Percentiles rank a stretch among this genome's conserved stretches.
Conservation (phyloP, 1,284 basidiomycete genomes). For the Cutaneotrichosporon sp. region DNA sequence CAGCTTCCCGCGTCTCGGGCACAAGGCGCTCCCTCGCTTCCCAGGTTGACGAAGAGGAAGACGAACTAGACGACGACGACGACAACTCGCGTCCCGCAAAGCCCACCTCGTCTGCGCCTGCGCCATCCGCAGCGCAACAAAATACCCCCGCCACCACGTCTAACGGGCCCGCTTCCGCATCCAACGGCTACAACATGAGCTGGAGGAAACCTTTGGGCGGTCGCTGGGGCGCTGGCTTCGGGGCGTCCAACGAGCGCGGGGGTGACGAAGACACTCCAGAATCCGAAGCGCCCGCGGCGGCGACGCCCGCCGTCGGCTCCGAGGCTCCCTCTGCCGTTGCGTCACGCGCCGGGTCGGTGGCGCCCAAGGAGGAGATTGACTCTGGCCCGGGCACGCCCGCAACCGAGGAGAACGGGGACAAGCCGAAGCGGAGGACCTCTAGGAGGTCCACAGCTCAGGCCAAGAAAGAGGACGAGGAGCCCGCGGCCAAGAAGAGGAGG, state of each 20-base stretch:
- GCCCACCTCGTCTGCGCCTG: not conserved
- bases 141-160: not conserved
- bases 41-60: slow-evolving; percentile 23
- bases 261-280: slow-evolving; percentile 30
- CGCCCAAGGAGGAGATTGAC: slow-evolving; percentile 24
- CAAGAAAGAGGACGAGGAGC: slow-evolving; percentile 17
- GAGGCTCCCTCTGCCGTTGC: not conserved
- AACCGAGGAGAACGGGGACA: slow-evolving; percentile 12
- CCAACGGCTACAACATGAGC: slow-evolving; percentile 16
- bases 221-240: slow-evolving; percentile 34
- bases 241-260: slow-evolving; percentile 41
- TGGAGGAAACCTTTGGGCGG: slow-evolving; percentile 29
- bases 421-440: slow-evolving; percentile 17
- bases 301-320: slow-evolving; percentile 1
- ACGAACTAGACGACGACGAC: slow-evolving; percentile 24
- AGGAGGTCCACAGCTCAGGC: slow-evolving; percentile 13
- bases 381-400: slow-evolving; percentile 14
- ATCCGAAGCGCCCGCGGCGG: slow-evolving; percentile 6
- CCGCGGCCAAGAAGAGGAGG: slow-evolving; percentile 21
- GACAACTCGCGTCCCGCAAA: slow-evolving; percentile 13
- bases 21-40: slow-evolving; percentile 20
- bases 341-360: slow-evolving; percentile 21
- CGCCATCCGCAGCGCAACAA: not conserved
- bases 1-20: slow-evolving; percentile 22
- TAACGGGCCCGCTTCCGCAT: not conserved